Conservation (phyloP, 768 basidiomycete species). For the Russula earlei region DNA sequence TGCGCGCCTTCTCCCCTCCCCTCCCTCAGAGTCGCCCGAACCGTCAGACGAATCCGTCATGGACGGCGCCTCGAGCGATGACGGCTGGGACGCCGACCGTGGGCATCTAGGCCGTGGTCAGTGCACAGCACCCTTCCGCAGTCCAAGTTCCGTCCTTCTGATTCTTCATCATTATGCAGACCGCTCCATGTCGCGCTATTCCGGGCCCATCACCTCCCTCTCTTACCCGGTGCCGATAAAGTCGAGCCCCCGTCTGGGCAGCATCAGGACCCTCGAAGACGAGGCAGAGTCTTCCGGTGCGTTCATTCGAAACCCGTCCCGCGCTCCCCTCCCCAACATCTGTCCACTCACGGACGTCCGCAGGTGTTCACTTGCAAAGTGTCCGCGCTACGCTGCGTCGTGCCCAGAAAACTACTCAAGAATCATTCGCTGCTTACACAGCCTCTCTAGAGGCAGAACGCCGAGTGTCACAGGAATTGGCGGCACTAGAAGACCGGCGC, state of each 20-base stretch:
- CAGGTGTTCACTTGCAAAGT: constrained; percentile 12
- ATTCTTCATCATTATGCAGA: not conserved
- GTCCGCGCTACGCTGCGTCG: constrained; percentile 16
- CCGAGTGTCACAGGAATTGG: constrained; percentile 14
- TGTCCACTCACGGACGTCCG: not conserved
- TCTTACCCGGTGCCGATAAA: constrained; percentile 5
- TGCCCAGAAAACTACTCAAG: constrained; percentile 19
- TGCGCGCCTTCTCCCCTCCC: constrained; percentile 3
- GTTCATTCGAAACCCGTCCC: not conserved
- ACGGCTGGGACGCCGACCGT: constrained; percentile 15
- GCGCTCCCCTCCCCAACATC: no score
- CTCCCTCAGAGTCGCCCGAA: constrained; percentile 14
- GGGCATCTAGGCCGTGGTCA: constrained; percentile 2
- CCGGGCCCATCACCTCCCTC: not conserved
- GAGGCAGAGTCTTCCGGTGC: constrained; percentile 17
- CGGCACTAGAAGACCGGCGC: constrained; percentile 15
- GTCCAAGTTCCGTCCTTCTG: not conserved
- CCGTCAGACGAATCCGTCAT: constrained; percentile 19
- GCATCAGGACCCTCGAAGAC: constrained; percentile 14
- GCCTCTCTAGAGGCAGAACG: constrained; percentile 17
- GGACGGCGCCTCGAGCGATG: constrained; percentile 12
- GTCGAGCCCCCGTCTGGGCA: constrained; percentile 14
- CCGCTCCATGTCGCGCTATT: constrained; percentile 6
- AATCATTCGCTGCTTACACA: constrained; percentile 15
- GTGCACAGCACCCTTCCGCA: not conserved